phyloP scores from a whole-genome alignment of 495 filamentous ascomycete genomes.

The Choiromyces venosus region DNA sequence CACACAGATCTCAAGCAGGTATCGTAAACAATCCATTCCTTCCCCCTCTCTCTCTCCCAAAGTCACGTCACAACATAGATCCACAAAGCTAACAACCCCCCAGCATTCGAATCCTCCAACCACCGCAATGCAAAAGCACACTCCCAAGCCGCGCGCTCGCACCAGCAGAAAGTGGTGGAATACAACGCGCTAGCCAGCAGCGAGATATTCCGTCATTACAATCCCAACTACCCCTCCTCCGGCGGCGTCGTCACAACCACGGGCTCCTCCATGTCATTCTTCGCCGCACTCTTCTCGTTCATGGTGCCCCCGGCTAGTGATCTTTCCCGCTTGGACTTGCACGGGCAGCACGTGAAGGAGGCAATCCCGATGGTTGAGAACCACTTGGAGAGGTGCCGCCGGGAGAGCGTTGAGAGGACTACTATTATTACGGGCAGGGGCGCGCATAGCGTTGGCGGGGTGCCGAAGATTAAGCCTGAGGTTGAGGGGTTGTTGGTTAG shows the following conservation, averaged over 20 bases:
- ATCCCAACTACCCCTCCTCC: conserved; percentile 14
- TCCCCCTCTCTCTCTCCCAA: not conserved
- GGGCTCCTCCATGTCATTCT: not conserved
- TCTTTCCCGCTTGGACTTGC: conserved; percentile 27
- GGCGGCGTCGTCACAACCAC: not conserved
- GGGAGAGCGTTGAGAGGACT: conserved; percentile 20
- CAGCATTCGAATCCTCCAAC: conserved; percentile 5
- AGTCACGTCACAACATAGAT: not conserved
- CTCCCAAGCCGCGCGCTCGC: conserved; percentile 12
- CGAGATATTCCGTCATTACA: conserved; percentile 20
- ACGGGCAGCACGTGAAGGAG: conserved; percentile 34
- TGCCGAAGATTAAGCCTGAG: conserved; percentile 34
- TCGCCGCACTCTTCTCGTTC: not conserved
- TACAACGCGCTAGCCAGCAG: conserved; percentile 27
- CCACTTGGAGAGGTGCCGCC: conserved; percentile 26
- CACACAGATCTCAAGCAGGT: conserved; percentile 21
- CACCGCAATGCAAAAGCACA: conserved; percentile 11
- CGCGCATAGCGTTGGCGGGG: conserved; percentile 28
- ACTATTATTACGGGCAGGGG: conserved; percentile 35
- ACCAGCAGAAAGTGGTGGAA: conserved; percentile 3
- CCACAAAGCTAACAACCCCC: not conserved
- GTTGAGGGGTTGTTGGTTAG: conserved; percentile 43
- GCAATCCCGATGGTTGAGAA: conserved; percentile 21
- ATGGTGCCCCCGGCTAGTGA: not conserved
- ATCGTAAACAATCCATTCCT: not conserved